Percentiles rank a stretch among this genome's conserved stretches.
Conservation (phyloP, 1,284 basidiomycete genomes). For the Mycena sp. region DNA sequence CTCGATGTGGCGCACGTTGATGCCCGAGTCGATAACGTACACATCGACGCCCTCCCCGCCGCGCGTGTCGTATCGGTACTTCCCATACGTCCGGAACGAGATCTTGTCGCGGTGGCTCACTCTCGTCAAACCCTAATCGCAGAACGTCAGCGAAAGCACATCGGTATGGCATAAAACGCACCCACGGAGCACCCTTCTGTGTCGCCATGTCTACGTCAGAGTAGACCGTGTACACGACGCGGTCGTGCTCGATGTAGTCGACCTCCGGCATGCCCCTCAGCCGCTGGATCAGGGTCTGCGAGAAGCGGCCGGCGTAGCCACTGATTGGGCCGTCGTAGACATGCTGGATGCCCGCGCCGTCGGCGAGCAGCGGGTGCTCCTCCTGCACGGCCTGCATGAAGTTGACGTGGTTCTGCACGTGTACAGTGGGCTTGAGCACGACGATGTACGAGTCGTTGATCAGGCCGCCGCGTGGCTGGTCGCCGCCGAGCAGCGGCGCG, state of each 20-base stretch:
- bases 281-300: constrained; percentile 75
- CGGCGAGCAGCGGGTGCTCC: constrained; percentile 56
- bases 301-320: constrained; percentile 91
- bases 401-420: constrained; percentile 79
- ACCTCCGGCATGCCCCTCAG: constrained; percentile 94
- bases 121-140: constrained; percentile 86
- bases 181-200: constrained; percentile 92
- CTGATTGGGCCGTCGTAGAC: constrained; percentile 75
- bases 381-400: constrained; percentile 68
- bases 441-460: constrained; percentile 93
- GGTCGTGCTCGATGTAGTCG: constrained; percentile 93
- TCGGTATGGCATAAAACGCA: constrained; percentile 50
- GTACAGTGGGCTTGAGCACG: constrained; percentile 73
- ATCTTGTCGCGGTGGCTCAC: constrained; percentile 89
- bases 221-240: constrained; percentile 70
- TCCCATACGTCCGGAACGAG: constrained; percentile 85
- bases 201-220: constrained; percentile 26
- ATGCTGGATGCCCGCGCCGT: constrained; percentile 69
- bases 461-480: constrained; percentile 71
- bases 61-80: constrained; percentile 80
- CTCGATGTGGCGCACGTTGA: constrained; percentile 88
- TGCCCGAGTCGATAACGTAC: constrained; percentile 86
- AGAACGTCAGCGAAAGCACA: too few relatives aligned
- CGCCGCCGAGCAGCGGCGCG: constrained; percentile 39
- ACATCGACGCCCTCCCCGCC: constrained; percentile 95